Conservation (phyloP, 768 basidiomycete species). For the Pisolithus marmoratus region DNA sequence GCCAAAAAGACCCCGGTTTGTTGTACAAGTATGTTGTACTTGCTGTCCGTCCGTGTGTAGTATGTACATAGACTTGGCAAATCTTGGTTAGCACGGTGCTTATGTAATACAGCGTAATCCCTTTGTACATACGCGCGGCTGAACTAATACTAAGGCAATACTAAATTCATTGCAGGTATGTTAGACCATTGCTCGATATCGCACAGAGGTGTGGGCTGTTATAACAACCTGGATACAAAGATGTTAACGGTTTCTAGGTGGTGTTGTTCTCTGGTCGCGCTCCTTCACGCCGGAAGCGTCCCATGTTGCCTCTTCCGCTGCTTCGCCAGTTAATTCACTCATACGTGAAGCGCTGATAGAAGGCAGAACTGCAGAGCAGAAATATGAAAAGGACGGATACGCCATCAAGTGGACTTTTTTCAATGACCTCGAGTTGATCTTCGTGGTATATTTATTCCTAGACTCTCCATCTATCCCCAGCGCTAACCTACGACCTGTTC, state of each 20-base stretch:
- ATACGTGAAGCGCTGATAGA: conserved; percentile 91
- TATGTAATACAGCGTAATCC: background rate
- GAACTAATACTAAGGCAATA: background rate
- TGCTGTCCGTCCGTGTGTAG: too few species aligned
- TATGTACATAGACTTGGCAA: too few species aligned
- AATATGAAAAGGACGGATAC: conserved; percentile 91
- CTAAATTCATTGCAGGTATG: conserved; percentile 41
- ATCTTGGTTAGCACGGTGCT: background rate
- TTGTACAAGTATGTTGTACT: too few species aligned
- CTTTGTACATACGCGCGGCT: background rate
- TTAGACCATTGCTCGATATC: conserved; percentile 95
- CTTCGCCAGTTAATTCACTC: conserved; percentile 83
- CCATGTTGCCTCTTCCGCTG: conserved; percentile 58
- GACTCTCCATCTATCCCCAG: background rate
- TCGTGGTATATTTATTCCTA: conserved; percentile 62
- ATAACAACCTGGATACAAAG: background rate
- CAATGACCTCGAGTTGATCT: conserved; percentile 94
- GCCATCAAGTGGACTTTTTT: conserved; percentile 92
- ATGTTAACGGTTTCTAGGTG: conserved; percentile 46
- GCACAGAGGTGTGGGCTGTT: conserved; percentile 62
- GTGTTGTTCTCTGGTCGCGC: conserved; percentile 89
- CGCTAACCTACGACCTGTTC: background rate
- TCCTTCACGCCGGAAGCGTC: conserved; percentile 89
- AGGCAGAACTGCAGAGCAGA: conserved; percentile 73
- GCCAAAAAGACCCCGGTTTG: too few species aligned